Evolutionary conservation across 2,329 filamentous ascomycete species (phyloP).

Genomic region (Shiraia sp.): DNA sequence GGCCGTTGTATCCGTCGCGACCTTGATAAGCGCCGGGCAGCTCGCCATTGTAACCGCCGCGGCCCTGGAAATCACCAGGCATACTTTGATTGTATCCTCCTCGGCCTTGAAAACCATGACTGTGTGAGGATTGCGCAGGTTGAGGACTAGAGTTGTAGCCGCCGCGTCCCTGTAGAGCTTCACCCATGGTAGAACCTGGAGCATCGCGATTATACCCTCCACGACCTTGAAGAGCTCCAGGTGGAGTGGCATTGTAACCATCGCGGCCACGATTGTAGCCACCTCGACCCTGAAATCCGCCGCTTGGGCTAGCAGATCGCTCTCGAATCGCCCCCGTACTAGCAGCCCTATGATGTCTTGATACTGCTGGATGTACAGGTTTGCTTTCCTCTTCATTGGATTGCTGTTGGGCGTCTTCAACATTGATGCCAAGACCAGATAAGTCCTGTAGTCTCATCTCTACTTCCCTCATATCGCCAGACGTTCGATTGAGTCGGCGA

Average conservation of each 20-base stretch:
- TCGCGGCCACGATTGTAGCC: conserved; percentile 42
- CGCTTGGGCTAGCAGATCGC: conserved; percentile 36
- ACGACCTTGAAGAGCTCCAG: conserved; percentile 34
- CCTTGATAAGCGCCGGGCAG: conserved; percentile 37
- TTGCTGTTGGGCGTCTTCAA: conserved; percentile 35
- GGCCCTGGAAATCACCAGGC: conserved; percentile 37
- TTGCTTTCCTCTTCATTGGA: conserved; percentile 36
- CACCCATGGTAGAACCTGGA: conserved; percentile 19
- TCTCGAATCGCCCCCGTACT: conserved; percentile 34
- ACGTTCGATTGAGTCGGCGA: conserved; percentile 21
- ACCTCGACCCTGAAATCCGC: conserved; percentile 35
- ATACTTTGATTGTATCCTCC: conserved; percentile 38
- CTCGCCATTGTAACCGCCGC: conserved; percentile 36
- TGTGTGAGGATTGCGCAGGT: conserved; percentile 20
- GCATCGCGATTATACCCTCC: conserved; percentile 33
- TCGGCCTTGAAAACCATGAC: conserved; percentile 29
- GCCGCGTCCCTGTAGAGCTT: conserved; percentile 23
- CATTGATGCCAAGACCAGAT: conserved; percentile 38
- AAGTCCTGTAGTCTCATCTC: conserved; percentile 32
- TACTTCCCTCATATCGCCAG: conserved; percentile 30
- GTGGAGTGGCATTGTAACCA: conserved; percentile 40
- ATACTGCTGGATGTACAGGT: conserved; percentile 30
- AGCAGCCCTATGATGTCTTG: conserved; percentile 32
- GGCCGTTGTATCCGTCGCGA: conserved; percentile 42
- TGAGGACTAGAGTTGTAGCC: conserved; percentile 16